These are phyloP conservation scores for Limnanthes douglasii DNA, from an alignment of 345 rosid species.

Conservation along the genomic window DNA sequence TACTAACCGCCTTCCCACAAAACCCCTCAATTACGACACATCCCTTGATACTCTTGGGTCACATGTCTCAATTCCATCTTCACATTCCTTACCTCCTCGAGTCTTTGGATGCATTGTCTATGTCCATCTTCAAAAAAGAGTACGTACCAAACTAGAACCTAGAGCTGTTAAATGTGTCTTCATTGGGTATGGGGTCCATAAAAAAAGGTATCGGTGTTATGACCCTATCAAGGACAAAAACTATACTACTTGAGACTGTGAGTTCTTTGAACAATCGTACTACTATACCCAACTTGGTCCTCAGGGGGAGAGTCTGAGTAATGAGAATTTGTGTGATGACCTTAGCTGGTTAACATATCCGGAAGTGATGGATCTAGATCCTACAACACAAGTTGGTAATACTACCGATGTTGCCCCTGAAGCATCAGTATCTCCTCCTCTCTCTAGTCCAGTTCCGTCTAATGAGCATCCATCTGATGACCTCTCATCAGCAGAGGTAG, in stretches of 20 bases:
- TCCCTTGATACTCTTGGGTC: not conserved
- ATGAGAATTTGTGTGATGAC: not conserved
- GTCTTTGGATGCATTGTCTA: not conserved
- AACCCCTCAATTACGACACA: not conserved
- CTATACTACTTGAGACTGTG: not conserved
- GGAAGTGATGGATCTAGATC: not conserved
- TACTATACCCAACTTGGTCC: not conserved
- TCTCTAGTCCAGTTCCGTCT: too few species aligned
- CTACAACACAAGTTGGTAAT: too few species aligned
- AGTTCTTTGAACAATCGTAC: too few species aligned
- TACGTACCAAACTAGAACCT: not conserved
- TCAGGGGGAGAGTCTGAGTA: not conserved
- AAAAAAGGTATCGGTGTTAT: not conserved
- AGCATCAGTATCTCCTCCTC: too few species aligned
- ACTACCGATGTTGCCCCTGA: too few species aligned
- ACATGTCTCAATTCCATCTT: not conserved
- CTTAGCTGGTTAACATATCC: not conserved
- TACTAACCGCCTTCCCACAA: not conserved
- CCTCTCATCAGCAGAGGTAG: too few species aligned
- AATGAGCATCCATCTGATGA: too few species aligned
- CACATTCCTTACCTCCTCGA: not conserved
- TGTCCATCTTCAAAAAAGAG: too few species aligned
- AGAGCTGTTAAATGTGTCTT: not conserved
- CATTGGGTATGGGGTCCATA: not conserved
- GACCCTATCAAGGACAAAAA: not conserved